Evolutionary conservation across 495 filamentous ascomycete species (phyloP).

Genomic region (Penicillium dipodomyicola): DNA sequence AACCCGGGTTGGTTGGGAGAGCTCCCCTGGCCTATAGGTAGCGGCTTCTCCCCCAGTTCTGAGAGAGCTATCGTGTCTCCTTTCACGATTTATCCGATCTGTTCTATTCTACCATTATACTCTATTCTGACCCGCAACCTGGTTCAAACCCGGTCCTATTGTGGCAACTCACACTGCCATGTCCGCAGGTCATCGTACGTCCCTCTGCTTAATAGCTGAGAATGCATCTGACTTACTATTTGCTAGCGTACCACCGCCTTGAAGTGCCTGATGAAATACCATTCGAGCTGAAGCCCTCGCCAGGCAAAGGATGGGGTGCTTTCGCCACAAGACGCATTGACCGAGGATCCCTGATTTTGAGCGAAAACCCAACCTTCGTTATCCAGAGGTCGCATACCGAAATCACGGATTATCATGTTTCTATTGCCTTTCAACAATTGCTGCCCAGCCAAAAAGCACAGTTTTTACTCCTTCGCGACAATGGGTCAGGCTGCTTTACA

Average conservation of each 20-base stretch:
- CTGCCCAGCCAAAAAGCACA: background rate
- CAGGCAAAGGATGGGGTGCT: background rate
- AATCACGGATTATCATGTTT: background rate
- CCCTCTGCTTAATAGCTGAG: background rate
- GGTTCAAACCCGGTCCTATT: background rate
- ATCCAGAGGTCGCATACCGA: background rate
- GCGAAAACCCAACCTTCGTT: background rate
- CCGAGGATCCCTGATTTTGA: background rate
- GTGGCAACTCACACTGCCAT: background rate
- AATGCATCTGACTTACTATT: background rate
- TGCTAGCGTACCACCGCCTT: background rate
- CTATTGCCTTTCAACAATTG: background rate
- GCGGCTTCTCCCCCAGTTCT: background rate
- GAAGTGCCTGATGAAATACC: background rate
- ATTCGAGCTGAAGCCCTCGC: background rate
- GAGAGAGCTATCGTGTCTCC: background rate
- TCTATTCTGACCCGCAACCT: background rate
- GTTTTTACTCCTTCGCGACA: background rate
- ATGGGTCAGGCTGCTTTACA: background rate
- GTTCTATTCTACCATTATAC: background rate
- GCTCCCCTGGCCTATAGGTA: background rate
- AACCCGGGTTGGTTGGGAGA: background rate
- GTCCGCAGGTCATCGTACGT: background rate
- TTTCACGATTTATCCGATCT: background rate
- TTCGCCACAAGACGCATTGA: slow-evolving; percentile 1